Conservation (phyloP, 805 yeast species). For the Metschnikowia proteae region DNA sequence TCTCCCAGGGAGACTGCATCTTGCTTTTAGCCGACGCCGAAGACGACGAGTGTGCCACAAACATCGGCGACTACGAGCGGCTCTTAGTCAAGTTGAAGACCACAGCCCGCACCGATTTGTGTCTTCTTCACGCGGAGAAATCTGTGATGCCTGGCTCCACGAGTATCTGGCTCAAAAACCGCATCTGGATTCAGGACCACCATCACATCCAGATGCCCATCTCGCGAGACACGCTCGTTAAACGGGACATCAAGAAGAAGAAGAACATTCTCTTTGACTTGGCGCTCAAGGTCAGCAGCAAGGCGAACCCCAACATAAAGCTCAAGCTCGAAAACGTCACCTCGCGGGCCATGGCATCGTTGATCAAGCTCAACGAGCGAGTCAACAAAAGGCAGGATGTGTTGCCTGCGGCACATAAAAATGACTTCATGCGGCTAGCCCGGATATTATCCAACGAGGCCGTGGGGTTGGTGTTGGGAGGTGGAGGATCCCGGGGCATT, state of each 20-base stretch:
- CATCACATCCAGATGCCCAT: slow-evolving; percentile 80
- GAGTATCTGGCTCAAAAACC: slow-evolving; percentile 72
- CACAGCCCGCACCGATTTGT: slow-evolving; percentile 82
- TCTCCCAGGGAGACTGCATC: slow-evolving; percentile 94
- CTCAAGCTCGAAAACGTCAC: slow-evolving; percentile 31
- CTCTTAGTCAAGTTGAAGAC: slow-evolving; percentile 70
- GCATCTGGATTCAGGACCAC: slow-evolving; percentile 90
- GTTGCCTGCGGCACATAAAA: slow-evolving; percentile 26
- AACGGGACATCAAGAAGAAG: slow-evolving; percentile 17
- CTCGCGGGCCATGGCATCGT: slow-evolving; percentile 26
- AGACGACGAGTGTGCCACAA: slow-evolving; percentile 51
- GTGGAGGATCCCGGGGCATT: slow-evolving; percentile 96
- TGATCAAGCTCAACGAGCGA: slow-evolving; percentile 24
- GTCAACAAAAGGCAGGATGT: slow-evolving; percentile 18
- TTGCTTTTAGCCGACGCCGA: slow-evolving; percentile 81
- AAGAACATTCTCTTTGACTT: slow-evolving; percentile 30
- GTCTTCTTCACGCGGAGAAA: slow-evolving; percentile 78
- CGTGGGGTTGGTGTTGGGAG: slow-evolving; percentile 90
- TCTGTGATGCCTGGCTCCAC: slow-evolving; percentile 84
- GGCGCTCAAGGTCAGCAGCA: slow-evolving; percentile 32
- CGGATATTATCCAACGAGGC: slow-evolving; percentile 89
- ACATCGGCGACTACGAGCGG: slow-evolving; percentile 82
- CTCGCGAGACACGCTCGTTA: slow-evolving; percentile 18
- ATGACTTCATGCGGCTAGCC: slow-evolving; percentile 86
- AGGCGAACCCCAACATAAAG: slow-evolving; percentile 33